Evolutionary conservation across 345 rosid genomes (phyloP).

Genomic region (Luvunga scandens): DNA sequence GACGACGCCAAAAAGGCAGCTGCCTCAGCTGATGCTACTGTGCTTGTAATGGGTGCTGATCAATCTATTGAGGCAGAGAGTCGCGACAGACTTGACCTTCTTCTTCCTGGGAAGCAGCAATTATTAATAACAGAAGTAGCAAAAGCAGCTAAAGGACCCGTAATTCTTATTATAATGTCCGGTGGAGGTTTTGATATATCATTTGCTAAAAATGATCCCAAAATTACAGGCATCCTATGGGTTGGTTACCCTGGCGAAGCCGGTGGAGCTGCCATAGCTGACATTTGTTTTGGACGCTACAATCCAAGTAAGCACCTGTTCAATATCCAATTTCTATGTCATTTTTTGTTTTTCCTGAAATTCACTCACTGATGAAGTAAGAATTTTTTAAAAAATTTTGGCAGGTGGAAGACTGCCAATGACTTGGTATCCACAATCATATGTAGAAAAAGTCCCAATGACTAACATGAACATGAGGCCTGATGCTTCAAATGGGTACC

Average conservation of each 20-base stretch:
- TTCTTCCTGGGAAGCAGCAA: conserved; percentile 80
- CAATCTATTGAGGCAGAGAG: conserved; percentile 72
- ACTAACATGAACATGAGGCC: conserved; percentile 97
- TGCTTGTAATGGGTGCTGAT: conserved; percentile 79
- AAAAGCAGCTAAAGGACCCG: conserved; percentile 71
- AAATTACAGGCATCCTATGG: conserved; percentile 80
- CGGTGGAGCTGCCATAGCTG: conserved; percentile 94
- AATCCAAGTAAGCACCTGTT: conserved; percentile 66
- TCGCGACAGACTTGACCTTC: conserved; percentile 57
- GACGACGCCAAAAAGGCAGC: conserved; percentile 60
- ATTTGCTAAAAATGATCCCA: conserved; percentile 57
- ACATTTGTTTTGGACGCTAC: conserved; percentile 63
- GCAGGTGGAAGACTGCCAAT: conserved; percentile 81
- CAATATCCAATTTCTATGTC: background rate
- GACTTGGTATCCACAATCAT: conserved; percentile 97
- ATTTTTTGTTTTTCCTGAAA: too few species aligned
- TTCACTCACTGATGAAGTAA: background rate
- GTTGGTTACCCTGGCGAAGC: conserved; percentile 95
- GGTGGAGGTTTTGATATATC: conserved; percentile 88
- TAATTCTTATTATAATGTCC: conserved; percentile 88
- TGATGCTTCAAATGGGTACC: conserved; percentile 64
- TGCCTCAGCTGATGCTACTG: conserved; percentile 63
- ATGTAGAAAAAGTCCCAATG: conserved; percentile 72
- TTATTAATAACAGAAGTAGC: conserved; percentile 62
- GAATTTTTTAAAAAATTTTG: too few species aligned